phyloP scores from a whole-genome alignment of 177 flowering plant genomes.

The Vitis hybrid region DNA sequence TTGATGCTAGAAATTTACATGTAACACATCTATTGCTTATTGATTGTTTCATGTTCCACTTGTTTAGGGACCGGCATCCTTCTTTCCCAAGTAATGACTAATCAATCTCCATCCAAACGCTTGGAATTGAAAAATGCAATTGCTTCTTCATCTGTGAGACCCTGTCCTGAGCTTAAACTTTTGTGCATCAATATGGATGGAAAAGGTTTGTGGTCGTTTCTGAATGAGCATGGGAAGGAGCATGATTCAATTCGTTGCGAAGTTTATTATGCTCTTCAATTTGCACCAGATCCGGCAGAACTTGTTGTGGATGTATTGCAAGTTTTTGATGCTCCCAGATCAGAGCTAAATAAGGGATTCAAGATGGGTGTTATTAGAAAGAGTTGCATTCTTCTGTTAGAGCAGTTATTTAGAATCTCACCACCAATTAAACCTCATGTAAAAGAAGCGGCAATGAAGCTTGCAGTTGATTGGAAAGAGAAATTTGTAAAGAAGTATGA shows the following conservation, averaged over 20 bases:
- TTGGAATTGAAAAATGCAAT: not conserved
- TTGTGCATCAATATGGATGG: slow-evolving; percentile 17
- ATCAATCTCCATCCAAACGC: not conserved
- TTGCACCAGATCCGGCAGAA: slow-evolving; percentile 27
- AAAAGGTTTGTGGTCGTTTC: slow-evolving; percentile 16
- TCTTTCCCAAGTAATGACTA: no score
- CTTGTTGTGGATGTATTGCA: slow-evolving; percentile 29
- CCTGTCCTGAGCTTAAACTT: not conserved
- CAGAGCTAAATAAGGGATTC: slow-evolving; percentile 3
- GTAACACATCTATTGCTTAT: no score
- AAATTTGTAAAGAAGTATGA: slow-evolving; percentile 5
- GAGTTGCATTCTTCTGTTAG: slow-evolving; percentile 27
- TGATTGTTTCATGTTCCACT: no score
- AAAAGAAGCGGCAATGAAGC: slow-evolving; percentile 21
- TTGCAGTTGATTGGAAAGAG: slow-evolving; percentile 24
- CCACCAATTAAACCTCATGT: slow-evolving; percentile 13
- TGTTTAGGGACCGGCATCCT: no score
- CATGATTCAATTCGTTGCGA: slow-evolving; percentile 11
- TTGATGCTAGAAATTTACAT: no score
- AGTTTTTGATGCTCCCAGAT: slow-evolving; percentile 14
- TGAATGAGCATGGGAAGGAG: slow-evolving; percentile 15
- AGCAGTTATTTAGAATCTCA: slow-evolving; percentile 24
- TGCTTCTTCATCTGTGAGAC: not conserved
- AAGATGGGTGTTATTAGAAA: slow-evolving; percentile 10
- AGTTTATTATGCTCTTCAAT: slow-evolving; percentile 11